phyloP scores from a whole-genome alignment of 2,329 filamentous ascomycete genomes.

The Cryphonectria carpinicola region DNA sequence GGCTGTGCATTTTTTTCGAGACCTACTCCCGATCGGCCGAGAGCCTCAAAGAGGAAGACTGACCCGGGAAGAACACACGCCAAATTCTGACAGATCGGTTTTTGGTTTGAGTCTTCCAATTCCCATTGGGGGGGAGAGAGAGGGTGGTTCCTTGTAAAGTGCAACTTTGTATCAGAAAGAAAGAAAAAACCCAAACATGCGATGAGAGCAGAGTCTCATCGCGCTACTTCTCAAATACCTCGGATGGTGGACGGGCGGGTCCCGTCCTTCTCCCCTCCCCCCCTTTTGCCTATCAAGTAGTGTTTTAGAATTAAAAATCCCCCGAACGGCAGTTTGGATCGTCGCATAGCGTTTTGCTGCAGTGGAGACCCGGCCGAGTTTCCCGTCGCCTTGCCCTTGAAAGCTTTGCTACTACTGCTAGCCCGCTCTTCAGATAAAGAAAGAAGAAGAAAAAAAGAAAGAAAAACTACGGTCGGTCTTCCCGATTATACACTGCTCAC shows the following conservation, averaged over 20 bases:
- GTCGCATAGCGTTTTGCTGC: background rate
- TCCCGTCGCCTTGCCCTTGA: background rate
- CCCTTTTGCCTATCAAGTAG: background rate
- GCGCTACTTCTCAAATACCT: background rate
- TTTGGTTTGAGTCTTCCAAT: background rate
- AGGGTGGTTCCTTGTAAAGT: background rate
- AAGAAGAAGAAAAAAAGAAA: background rate
- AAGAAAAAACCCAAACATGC: background rate
- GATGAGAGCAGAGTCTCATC: background rate
- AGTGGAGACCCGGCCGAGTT: background rate
- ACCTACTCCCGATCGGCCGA: slow-evolving; percentile 9
- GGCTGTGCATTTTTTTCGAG: background rate
- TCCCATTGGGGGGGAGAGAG: background rate
- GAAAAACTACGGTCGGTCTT: background rate
- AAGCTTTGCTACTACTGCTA: background rate
- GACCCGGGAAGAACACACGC: background rate
- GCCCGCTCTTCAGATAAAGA: background rate
- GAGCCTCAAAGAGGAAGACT: slow-evolving; percentile 10
- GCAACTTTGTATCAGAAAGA: background rate
- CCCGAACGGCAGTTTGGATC: background rate
- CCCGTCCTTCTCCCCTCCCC: background rate
- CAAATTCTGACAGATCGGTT: slow-evolving; percentile 6
- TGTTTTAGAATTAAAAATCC: background rate
- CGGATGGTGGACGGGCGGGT: background rate
- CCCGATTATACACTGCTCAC: background rate